Evolutionary conservation across 441 rosid species (phyloP), one percentile per base, ranked within the genome.

Genomic region (Jatropha multifida): DNA sequence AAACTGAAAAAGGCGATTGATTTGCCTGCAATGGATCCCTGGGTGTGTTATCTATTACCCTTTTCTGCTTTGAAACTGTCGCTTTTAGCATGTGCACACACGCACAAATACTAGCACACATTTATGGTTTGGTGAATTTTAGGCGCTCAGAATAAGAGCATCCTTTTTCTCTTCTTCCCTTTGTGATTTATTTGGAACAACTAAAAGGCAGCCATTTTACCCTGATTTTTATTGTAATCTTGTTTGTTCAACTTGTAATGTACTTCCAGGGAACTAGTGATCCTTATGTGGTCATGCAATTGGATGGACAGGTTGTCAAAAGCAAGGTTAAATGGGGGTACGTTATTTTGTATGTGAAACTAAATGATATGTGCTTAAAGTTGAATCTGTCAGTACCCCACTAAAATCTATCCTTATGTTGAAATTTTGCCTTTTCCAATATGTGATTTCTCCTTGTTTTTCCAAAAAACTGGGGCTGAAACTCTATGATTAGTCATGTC

Each of bases 1-100:
- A 95, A 90, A 82, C 83, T 93, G 77, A 90, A 86, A 72, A 92
- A 85, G 81, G 97, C 98, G 42, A 63, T 88, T 71, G 75, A 88
- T 74, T 88, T 95, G 23, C 99, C 98, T 76, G 94, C 94, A 65
- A 88, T 95, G 95, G 99, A 93, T 86, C 98, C 94, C 58, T 95
- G 98, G 99, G 96, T 93, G 75, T 41, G 87, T 75, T 54, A 26
- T 66, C 68, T 74, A 7, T 55, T 26, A 64, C 5, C 69, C 69
- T 51, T 74, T 27, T 66, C 40, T 78, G 41, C 61, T 69, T 76
- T 7, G 32, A 59, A 4, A 9, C n/a, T 77, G 7, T 37, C 26
- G 6, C 46, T 63, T 55, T 40, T 48, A 46, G 20, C 65, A 18
- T 15, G 23, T 38, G n/a, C 65, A 0, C 12, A 11, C 23, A n/a